A percentile compares a stretch with the other conserved stretches of the same genome.
Conservation (phyloP, 257 asterid species). For the Rehmannia glutinosa region DNA sequence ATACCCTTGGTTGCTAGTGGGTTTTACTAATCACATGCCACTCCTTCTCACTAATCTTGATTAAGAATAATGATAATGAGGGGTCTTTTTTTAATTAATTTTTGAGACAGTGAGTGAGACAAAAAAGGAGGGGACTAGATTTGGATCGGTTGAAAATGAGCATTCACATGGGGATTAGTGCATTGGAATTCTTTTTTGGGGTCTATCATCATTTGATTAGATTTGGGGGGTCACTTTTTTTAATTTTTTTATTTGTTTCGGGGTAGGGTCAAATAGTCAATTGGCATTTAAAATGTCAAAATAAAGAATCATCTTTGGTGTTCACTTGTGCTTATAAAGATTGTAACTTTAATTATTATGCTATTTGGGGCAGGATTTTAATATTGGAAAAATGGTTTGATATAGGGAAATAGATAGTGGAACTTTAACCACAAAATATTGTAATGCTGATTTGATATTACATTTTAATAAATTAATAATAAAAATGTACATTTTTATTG, state of each 20-base stretch:
- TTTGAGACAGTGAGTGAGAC: conserved; percentile 23
- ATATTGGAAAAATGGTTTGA: background rate
- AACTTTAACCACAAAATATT: too few species aligned
- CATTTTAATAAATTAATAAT: too few species aligned
- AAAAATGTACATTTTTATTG: too few species aligned
- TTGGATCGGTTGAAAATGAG: conserved; percentile 25
- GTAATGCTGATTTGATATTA: too few species aligned
- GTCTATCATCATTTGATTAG: conserved; percentile 7
- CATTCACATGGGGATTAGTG: conserved; percentile 23
- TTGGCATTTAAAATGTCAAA: background rate
- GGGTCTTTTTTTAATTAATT: background rate
- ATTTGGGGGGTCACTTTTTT: conserved; percentile 12
- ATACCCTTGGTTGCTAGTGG: conserved; percentile 7
- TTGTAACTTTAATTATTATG: conserved; percentile 12
- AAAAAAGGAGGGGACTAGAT: conserved; percentile 23
- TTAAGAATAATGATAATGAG: background rate
- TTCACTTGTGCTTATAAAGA: background rate
- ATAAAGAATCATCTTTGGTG: background rate
- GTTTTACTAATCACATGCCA: conserved; percentile 21
- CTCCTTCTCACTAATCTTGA: background rate
- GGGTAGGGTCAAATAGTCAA: conserved; percentile 14
- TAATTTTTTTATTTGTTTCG: background rate
- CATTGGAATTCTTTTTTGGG: background rate
- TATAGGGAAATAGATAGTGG: background rate
- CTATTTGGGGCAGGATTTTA: background rate